These are phyloP conservation scores for Boletus tomentosulus DNA, from an alignment of 768 basidiomycete species.

Conservation along the genomic window DNA sequence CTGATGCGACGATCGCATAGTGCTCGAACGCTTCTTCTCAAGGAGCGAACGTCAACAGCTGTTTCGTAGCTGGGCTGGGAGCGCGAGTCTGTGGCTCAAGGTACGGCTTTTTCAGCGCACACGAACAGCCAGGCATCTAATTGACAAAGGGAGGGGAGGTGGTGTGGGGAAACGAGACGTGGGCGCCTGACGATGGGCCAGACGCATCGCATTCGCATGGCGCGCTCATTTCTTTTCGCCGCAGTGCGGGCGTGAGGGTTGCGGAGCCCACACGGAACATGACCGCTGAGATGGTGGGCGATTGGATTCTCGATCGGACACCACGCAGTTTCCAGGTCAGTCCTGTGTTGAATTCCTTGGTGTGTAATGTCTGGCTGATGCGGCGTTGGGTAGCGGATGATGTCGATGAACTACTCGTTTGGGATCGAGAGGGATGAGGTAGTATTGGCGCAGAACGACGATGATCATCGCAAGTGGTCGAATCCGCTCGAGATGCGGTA, in stretches of 20 bases:
- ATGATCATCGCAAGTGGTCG: constrained; percentile 82
- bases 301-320: constrained; percentile 81
- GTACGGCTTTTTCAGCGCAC: constrained; percentile 31
- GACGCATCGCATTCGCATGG: constrained; percentile 65
- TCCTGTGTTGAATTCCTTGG: neutral
- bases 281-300: constrained; percentile 69
- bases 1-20: constrained; percentile 30
- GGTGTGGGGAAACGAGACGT: constrained; percentile 74
- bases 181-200: constrained; percentile 75
- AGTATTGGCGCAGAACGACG: constrained; percentile 58
- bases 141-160: constrained; percentile 64
- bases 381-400: neutral
- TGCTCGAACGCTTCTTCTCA: constrained; percentile 87
- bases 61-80: constrained; percentile 94
- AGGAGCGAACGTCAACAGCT: constrained; percentile 82
- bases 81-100: constrained; percentile 93
- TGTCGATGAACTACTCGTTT: constrained; percentile 80
- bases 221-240: constrained; percentile 77
- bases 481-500: constrained; percentile 85
- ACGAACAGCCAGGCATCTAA: neutral
- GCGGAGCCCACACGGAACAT: constrained; percentile 49
- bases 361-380: neutral
- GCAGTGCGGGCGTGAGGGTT: constrained; percentile 5
- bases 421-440: constrained; percentile 78
- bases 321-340: constrained; percentile 75